Evolutionary conservation across 352 stramenopile genomes (phyloP).

Genomic region (Peronospora tabacina): DNA sequence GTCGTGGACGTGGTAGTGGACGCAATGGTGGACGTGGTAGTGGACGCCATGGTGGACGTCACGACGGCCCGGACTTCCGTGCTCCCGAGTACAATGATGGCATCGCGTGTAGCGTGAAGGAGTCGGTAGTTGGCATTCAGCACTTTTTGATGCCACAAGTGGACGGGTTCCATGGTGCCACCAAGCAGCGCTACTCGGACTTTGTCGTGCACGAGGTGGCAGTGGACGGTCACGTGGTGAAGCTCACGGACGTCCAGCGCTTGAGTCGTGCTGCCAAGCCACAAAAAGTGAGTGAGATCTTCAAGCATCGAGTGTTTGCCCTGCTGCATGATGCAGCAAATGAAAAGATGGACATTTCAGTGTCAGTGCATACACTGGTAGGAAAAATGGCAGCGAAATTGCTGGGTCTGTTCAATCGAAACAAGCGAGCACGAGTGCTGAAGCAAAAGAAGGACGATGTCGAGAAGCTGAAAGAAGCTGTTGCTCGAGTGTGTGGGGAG

Average conservation of each 20-base stretch:
- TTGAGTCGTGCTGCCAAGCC: constrained; percentile 36
- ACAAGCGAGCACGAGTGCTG: constrained; percentile 36
- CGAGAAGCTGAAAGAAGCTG: constrained; percentile 32
- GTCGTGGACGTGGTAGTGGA: constrained; percentile 21
- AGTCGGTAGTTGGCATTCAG: constrained; percentile 66
- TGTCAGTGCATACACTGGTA: constrained; percentile 41
- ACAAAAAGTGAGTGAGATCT: constrained; percentile 66
- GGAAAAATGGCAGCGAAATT: constrained; percentile 48
- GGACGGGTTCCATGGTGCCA: constrained; percentile 70
- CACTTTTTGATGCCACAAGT: constrained; percentile 55
- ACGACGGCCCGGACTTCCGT: constrained; percentile 40
- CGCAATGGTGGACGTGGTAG: constrained; percentile 17
- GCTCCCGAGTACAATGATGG: constrained; percentile 66
- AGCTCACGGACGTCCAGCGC: constrained; percentile 55
- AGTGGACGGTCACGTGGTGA: constrained; percentile 42
- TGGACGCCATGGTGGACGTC: constrained; percentile 10
- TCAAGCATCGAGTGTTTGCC: constrained; percentile 65
- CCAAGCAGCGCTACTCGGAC: constrained; percentile 89
- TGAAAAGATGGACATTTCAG: constrained; percentile 28
- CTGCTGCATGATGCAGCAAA: constrained; percentile 45
- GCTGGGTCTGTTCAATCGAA: constrained; percentile 58
- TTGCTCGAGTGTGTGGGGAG: constrained; percentile 39
- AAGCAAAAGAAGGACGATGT: constrained; percentile 38
- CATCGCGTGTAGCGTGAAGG: constrained; percentile 63
- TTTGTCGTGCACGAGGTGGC: constrained; percentile 88